Percentiles rank a stretch among this genome's conserved stretches.
Evolutionary conservation across 2,329 filamentous ascomycete genomes (phyloP).

Genomic region (Fusarium compactum): DNA sequence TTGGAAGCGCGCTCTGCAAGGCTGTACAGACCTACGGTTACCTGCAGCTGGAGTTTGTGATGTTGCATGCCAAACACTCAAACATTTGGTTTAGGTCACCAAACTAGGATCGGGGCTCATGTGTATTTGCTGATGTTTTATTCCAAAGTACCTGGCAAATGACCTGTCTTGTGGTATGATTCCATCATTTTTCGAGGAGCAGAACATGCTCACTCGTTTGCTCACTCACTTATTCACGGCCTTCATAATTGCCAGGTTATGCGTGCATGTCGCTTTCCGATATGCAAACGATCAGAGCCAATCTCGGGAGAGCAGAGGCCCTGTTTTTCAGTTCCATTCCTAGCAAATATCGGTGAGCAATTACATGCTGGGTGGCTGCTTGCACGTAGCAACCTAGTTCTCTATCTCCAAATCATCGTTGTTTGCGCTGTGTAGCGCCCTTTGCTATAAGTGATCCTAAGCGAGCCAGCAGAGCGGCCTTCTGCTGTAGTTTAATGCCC

Average conservation of each 20-base stretch:
- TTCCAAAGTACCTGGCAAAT: slow-evolving; percentile 22
- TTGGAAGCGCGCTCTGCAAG: slow-evolving; percentile 9
- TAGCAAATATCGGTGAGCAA: slow-evolving; percentile 13
- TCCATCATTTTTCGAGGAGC: slow-evolving; percentile 20
- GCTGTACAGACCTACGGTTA: slow-evolving; percentile 29
- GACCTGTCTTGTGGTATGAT: slow-evolving; percentile 14
- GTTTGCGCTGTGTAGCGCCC: slow-evolving; percentile 11
- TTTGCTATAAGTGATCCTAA: slow-evolving; percentile 33
- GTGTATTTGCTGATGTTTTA: slow-evolving; percentile 13
- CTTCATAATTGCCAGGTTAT: background rate
- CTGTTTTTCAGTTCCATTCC: slow-evolving; percentile 6
- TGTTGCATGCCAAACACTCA: slow-evolving; percentile 18
- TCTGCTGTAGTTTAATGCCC: slow-evolving; percentile 39
- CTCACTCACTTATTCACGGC: slow-evolving; percentile 11
- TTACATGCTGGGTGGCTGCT: slow-evolving; percentile 15
- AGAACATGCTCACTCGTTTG: slow-evolving; percentile 16
- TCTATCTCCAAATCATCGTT: slow-evolving; percentile 23
- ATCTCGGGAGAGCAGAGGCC: slow-evolving; percentile 18
- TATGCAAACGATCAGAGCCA: slow-evolving; percentile 23
- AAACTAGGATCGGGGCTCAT: background rate
- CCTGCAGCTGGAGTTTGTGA: slow-evolving; percentile 39
- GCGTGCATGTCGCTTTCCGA: slow-evolving; percentile 18
- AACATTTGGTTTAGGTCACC: slow-evolving; percentile 1
- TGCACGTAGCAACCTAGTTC: slow-evolving; percentile 18
- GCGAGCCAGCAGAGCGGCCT: slow-evolving; percentile 36